phyloP scores from a whole-genome alignment of 1,139 yeast genomes.

The Debaryomyces subglobosus region DNA sequence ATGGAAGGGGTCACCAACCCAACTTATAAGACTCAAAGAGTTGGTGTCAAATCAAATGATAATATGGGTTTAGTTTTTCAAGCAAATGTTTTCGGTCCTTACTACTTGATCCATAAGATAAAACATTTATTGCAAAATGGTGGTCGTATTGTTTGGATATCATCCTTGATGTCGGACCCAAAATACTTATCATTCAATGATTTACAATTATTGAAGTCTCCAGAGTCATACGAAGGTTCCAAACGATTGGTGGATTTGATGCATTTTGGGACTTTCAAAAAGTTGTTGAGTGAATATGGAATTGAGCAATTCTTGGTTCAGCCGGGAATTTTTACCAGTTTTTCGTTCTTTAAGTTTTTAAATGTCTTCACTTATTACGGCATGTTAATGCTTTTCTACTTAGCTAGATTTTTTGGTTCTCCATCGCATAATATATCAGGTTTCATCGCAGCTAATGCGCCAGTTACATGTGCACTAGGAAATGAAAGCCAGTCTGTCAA shows the following conservation, averaged over 20 bases:
- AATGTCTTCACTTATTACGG: conserved; percentile 81
- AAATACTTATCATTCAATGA: conserved; percentile 73
- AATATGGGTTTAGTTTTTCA: conserved; percentile 89
- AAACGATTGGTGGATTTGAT: conserved; percentile 83
- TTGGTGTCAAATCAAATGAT: conserved; percentile 71
- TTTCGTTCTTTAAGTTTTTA: conserved; percentile 74
- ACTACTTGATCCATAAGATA: conserved; percentile 70
- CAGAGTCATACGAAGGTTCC: conserved; percentile 86
- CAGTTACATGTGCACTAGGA: conserved; percentile 45
- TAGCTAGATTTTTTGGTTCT: conserved; percentile 83
- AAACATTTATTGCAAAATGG: conserved; percentile 53
- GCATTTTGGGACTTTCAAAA: conserved; percentile 68
- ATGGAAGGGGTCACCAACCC: conserved; percentile 83
- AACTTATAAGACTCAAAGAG: conserved; percentile 76
- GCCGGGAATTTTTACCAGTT: conserved; percentile 92
- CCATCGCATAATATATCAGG: conserved; percentile 89
- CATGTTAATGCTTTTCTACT: conserved; percentile 79
- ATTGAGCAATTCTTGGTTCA: conserved; percentile 79
- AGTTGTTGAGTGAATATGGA: conserved; percentile 47
- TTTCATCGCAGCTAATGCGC: conserved; percentile 86
- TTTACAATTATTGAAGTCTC: conserved; percentile 64
- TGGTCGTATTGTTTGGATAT: conserved; percentile 80
- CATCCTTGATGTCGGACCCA: conserved; percentile 78
- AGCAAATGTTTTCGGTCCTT: conserved; percentile 95
- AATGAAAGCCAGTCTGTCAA: conserved; percentile 54